Conservation (phyloP, 495 filamentous ascomycete genomes). For the Penicillium malachiteum region DNA sequence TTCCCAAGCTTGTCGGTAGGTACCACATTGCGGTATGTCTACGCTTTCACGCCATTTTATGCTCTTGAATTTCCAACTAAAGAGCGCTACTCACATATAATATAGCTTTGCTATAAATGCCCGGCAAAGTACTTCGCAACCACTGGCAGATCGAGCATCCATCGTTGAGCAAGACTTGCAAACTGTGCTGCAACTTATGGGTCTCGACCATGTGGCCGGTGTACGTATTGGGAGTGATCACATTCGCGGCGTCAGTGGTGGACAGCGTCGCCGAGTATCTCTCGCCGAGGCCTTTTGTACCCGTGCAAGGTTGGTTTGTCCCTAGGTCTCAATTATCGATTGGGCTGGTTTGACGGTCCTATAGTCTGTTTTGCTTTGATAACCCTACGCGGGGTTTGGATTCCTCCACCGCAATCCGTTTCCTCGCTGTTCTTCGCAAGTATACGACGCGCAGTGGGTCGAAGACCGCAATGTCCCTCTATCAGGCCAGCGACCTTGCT, state of each 20-base stretch:
- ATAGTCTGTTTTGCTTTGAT: background rate
- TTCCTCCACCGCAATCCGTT: constrained; percentile 45
- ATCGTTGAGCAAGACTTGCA: constrained; percentile 17
- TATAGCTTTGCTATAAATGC: background rate
- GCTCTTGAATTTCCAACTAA: background rate
- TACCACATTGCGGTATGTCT: constrained; percentile 59
- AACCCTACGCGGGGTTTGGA: constrained; percentile 50
- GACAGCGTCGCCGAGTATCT: constrained; percentile 56
- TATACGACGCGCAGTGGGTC: constrained; percentile 22
- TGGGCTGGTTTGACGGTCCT: background rate
- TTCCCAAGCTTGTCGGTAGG: constrained; percentile 60
- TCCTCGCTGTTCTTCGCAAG: constrained; percentile 26
- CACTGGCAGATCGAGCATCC: background rate
- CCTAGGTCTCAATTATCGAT: too few species aligned
- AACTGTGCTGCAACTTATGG: constrained; percentile 64
- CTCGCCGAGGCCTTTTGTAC: constrained; percentile 41
- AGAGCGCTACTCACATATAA: background rate
- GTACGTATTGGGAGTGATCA: constrained; percentile 6
- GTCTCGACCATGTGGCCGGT: background rate
- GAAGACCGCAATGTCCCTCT: constrained; percentile 29
- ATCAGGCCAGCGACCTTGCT: constrained; percentile 54
- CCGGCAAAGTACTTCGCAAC: background rate
- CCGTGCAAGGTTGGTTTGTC: background rate
- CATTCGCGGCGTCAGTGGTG: constrained; percentile 25
- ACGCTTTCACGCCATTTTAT: background rate